These are phyloP conservation scores for Alisma plantagoaquatica DNA, from an alignment of 106 monocot species.

Conservation along the genomic window DNA sequence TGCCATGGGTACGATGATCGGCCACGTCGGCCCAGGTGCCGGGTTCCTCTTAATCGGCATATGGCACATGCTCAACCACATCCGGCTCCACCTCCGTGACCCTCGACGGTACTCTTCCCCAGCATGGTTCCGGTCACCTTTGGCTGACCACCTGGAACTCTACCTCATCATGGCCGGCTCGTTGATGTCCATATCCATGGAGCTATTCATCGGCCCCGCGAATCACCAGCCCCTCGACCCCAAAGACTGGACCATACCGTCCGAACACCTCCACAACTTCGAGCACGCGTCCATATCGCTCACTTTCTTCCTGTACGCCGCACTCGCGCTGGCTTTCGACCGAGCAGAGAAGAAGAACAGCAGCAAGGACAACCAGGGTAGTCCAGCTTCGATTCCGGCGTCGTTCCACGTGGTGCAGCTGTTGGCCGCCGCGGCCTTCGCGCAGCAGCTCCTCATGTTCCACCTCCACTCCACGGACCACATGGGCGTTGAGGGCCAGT, in stretches of 20 bases:
- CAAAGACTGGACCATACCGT: conserved; percentile 63
- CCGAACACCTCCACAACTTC: conserved; percentile 89
- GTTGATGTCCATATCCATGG: conserved; percentile 63
- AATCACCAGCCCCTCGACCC: conserved; percentile 62
- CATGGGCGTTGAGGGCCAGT: conserved; percentile 82
- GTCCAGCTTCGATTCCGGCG: background rate
- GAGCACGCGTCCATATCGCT: conserved; percentile 79
- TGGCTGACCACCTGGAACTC: conserved; percentile 37
- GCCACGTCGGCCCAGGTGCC: conserved; percentile 70
- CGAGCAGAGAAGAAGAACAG: too few species aligned
- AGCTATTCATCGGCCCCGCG: conserved; percentile 71
- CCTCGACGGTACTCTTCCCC: conserved; percentile 39
- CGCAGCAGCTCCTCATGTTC: conserved; percentile 62
- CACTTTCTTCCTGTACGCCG: conserved; percentile 50
- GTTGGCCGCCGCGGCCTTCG: conserved; percentile 42
- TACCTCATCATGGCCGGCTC: conserved; percentile 37
- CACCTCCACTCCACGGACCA: conserved; percentile 84
- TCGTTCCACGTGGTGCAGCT: conserved; percentile 27
- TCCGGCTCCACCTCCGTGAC: conserved; percentile 28
- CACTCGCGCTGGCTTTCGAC: conserved; percentile 38
- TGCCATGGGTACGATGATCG: conserved; percentile 72
- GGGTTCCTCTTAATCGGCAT: conserved; percentile 70
- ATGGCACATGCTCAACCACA: conserved; percentile 76
- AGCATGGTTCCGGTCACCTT: conserved; percentile 49
- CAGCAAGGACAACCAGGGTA: too few species aligned